A percentile compares a stretch with the other conserved stretches of the same genome.
phyloP scores from a whole-genome alignment of 495 filamentous ascomycete species.

The Aspergillus baeticus region DNA sequence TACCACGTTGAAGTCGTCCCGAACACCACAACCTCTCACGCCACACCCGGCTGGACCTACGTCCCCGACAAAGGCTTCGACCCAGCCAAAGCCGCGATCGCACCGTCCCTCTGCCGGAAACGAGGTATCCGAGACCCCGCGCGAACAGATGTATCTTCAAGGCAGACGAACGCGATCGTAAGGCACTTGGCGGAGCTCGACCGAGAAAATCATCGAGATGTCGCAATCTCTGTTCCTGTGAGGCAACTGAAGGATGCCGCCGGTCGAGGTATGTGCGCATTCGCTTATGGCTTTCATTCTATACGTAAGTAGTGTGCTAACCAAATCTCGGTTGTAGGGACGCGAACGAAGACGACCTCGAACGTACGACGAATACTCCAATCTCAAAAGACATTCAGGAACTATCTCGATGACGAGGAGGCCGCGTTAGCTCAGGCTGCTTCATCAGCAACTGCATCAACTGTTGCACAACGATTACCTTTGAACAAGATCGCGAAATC shows the following conservation, averaged over 20 bases:
- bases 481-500: slow-evolving; percentile 23
- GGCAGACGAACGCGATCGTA: slow-evolving; percentile 73
- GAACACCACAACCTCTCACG: slow-evolving; percentile 59
- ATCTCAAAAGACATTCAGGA: slow-evolving; percentile 87
- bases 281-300: background rate
- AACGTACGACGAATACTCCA: slow-evolving; percentile 88
- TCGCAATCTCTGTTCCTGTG: slow-evolving; percentile 62
- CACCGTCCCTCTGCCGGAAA: slow-evolving; percentile 60
- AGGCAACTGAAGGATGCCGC: slow-evolving; percentile 43
- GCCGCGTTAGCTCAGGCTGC: slow-evolving; percentile 57
- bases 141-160: slow-evolving; percentile 62
- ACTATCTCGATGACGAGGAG: slow-evolving; percentile 87
- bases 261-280: slow-evolving; percentile 31
- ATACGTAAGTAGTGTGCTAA: background rate
- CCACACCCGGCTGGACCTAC: slow-evolving; percentile 84
- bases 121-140: slow-evolving; percentile 57
- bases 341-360: slow-evolving; percentile 61
- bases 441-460: slow-evolving; percentile 26
- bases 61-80: slow-evolving; percentile 72
- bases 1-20: slow-evolving; percentile 74
- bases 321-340: slow-evolving; percentile 7
- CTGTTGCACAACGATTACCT: slow-evolving; percentile 17
- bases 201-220: slow-evolving; percentile 72
- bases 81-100: slow-evolving; percentile 57
- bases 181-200: slow-evolving; percentile 80